These are phyloP conservation scores for Diutina scorzettiae DNA, from an alignment of 1,139 yeast species.

Conservation along the genomic window DNA sequence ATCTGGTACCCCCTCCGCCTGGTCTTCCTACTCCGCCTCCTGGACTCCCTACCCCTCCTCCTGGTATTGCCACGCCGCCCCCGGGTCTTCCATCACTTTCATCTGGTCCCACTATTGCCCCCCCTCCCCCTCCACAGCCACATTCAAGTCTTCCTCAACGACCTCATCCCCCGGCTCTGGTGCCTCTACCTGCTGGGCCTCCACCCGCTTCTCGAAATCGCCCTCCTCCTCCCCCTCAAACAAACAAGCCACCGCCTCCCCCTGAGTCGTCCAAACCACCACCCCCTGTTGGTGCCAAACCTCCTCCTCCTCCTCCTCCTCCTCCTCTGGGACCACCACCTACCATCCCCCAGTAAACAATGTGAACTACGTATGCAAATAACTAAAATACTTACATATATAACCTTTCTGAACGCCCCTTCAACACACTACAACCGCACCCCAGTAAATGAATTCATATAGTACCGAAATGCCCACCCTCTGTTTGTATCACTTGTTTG, in stretches of 20 bases:
- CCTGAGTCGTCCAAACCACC: constrained; percentile 9
- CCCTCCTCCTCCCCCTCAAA: constrained; percentile 7
- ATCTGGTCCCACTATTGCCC: constrained; percentile 7
- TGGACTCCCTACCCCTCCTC: constrained; percentile 3
- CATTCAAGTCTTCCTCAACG: background rate
- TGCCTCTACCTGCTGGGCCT: constrained; percentile 6
- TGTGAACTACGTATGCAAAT: no score
- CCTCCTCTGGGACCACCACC: background rate
- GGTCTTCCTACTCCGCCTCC: constrained; percentile 11
- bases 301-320: constrained; percentile 7
- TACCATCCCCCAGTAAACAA: no score
- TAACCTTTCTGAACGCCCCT: constrained; percentile 6
- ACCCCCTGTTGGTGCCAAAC: constrained; percentile 7
- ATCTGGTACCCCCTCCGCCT: constrained; percentile 11
- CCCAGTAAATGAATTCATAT: no score
- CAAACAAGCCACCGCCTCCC: constrained; percentile 7
- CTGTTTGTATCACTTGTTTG: no score
- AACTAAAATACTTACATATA: background rate
- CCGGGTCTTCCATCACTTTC: constrained; percentile 6
- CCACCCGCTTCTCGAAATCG: constrained; percentile 6
- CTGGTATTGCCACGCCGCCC: background rate
- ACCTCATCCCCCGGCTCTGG: background rate
- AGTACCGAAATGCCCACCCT: no score
- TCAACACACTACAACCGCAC: no score
- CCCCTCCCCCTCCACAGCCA: constrained; percentile 4